Evolutionary conservation across 164 flowering plant species (phyloP), one percentile per base, ranked within the genome.

Genomic region (Santalum album): DNA sequence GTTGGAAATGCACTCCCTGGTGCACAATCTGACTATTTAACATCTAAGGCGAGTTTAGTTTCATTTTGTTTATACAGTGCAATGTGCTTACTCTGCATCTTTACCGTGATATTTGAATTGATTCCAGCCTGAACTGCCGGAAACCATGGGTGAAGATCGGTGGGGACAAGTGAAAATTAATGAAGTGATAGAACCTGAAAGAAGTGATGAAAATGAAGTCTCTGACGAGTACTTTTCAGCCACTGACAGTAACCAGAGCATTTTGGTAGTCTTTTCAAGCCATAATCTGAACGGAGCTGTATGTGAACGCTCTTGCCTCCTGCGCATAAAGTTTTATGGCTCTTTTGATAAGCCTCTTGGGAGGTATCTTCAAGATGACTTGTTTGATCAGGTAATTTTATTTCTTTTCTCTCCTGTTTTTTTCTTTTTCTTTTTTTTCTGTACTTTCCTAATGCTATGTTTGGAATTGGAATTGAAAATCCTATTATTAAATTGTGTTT

Each of bases 301-400:
- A 21, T 91, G 96, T 69, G 95, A 82, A 66, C 90, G 83, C 29
- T 82, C 95, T 53, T 80, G 83, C 40, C 90, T 90, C 43, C 55
- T 78, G 53, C 91, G 95, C 6, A 81, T 91, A 34, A 88, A 84
- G 71, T 91, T 88, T 56, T 91, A 91, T 72, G 92, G 98, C 19
- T 73, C 68, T 59, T 84, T 77, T 67, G 98, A 91, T 69, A 91
- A 86, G 71, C 98, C 98, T 54, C 84, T 91, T 16, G 98, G 98
- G 50, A 78, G 80, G 70, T 86, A 77, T 74, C 88, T 91, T 61
- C 81, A 66, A 26, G 84, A 86, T 71, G 88, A 88, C 62, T 74
- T 91, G 55, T 88, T 91, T 72, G 83, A 77, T 73, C 84, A 83
- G 95, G 96, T 87, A 68, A n/a, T n/a, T n/a, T n/a, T n/a, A n/a